Evolutionary conservation across 2,329 filamentous ascomycete genomes (phyloP), one percentile per base, ranked within the genome.

Genomic region (Neopestalotiopsis clavispora): DNA sequence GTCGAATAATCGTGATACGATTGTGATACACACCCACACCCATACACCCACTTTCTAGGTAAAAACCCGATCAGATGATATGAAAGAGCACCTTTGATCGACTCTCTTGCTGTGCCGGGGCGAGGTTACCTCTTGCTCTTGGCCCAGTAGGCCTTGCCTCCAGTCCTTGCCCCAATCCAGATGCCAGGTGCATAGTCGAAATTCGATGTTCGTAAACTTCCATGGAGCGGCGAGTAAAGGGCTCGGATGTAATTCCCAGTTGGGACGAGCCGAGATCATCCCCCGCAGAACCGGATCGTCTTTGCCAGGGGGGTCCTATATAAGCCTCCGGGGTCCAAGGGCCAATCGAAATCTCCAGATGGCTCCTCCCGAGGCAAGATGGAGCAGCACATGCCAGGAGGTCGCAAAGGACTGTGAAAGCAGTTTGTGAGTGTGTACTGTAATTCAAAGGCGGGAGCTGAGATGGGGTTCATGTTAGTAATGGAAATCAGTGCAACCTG

Each of bases 221-320:
- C 30, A 40, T 23, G 34, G 56, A 45, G 28, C 23, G 49, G 12
- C 28, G 63, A 66, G 49, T 38, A 45, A 49, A 30, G 17, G 10
- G 28, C 23, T 12, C 63, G 65, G 65, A 60, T 60, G 65, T 60
- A 34, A 20, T 59, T 17, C 65, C 65, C 30, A n/a, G 74, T 85
- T 82, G 52, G 75, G 74, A 76, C 82, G 79, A 32, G 75, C 72
- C 59, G 57, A 63, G 65, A 34, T 42, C 34, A 67, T 62, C 66
- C 66, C 57, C 66, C 66, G 66, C 66, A 67, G 61, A 28, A 28
- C 13, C 42, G 23, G 66, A 34, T 38, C 40, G 30, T 28, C 34
- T 20, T 17, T 14, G 38, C 40, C 34, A 58, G 66, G 66, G 20
- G 32, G 28, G 28, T 20, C 38, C 63, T 34, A 58, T 58, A 62